These are phyloP conservation scores for Senna siamea DNA, from an alignment of 306 rosid genomes.

Conservation along the genomic window DNA sequence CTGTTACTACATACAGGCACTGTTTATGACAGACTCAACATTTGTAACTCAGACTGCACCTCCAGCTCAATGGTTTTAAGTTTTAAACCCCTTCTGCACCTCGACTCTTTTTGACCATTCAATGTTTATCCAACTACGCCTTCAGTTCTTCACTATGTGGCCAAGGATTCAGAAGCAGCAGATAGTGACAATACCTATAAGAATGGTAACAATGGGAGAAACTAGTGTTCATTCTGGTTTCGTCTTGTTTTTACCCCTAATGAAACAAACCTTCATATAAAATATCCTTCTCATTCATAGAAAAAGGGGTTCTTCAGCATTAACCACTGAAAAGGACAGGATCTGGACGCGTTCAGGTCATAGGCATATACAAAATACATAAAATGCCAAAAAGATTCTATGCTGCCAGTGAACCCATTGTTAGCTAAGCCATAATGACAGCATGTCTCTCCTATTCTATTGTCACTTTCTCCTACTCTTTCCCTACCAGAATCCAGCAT, in stretches of 20 bases:
- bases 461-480: constrained; percentile 39
- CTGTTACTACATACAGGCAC: background rate
- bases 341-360: constrained; percentile 46
- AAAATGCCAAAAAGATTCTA: constrained; percentile 36
- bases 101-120: constrained; percentile 24
- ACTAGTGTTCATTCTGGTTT: constrained; percentile 9
- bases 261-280: constrained; percentile 23
- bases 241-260: constrained; percentile 31
- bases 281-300: constrained; percentile 25
- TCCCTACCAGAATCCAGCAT: constrained; percentile 19
- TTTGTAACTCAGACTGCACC: constrained; percentile 8
- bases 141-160: constrained; percentile 16
- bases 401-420: constrained; percentile 44
- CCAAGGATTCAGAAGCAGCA: constrained; percentile 16
- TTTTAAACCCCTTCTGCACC: constrained; percentile 5
- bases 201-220: constrained; percentile 15
- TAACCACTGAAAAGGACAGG: constrained; percentile 59
- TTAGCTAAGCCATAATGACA: constrained; percentile 57
- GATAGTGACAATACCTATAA: constrained; percentile 32
- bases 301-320: constrained; percentile 41
- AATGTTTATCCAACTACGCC: constrained; percentile 27
- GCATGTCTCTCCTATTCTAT: constrained; percentile 43
- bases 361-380: constrained; percentile 37
- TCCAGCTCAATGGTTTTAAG: constrained; percentile 20
- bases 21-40: constrained; percentile 4